These are phyloP conservation scores for Apophysomyces elegans DNA, from an alignment of 371 early-diverging fungal species.

Conservation along the genomic window DNA sequence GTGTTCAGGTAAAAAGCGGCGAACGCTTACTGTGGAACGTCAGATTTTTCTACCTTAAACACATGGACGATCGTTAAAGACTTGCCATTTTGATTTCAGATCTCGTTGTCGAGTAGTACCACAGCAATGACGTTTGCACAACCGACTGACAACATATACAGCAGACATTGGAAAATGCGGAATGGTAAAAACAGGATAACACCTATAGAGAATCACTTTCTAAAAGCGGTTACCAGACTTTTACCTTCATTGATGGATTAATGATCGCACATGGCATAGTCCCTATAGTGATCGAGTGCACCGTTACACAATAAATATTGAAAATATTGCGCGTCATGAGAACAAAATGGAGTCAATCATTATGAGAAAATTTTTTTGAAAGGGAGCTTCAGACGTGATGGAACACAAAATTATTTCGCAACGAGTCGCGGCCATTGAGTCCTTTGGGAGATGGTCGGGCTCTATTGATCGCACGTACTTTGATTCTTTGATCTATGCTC, in stretches of 20 bases:
- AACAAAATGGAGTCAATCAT: neutral
- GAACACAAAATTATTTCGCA: neutral
- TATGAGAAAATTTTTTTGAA: neutral
- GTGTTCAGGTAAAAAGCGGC: neutral
- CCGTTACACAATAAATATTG: neutral
- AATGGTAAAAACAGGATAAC: no score
- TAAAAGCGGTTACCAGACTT: no score
- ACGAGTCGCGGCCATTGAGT: neutral
- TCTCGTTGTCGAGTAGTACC: constrained; percentile 8
- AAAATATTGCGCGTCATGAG: neutral
- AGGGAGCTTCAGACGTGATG: neutral
- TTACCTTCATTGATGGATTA: neutral
- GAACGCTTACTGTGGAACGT: neutral
- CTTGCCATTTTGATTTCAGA: neutral
- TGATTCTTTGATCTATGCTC: no score
- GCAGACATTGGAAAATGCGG: neutral
- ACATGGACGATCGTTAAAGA: neutral
- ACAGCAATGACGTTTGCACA: constrained; percentile 1
- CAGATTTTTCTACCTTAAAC: neutral
- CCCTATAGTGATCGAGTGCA: constrained; percentile 1
- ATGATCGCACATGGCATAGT: neutral
- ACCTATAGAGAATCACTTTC: no score
- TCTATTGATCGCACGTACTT: no score
- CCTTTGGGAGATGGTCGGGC: no score
- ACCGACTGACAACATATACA: neutral